Evolutionary conservation across 2,329 filamentous ascomycete species (phyloP), one percentile per base, ranked within the genome.

Genomic region (Colletotrichum euphorbiae): DNA sequence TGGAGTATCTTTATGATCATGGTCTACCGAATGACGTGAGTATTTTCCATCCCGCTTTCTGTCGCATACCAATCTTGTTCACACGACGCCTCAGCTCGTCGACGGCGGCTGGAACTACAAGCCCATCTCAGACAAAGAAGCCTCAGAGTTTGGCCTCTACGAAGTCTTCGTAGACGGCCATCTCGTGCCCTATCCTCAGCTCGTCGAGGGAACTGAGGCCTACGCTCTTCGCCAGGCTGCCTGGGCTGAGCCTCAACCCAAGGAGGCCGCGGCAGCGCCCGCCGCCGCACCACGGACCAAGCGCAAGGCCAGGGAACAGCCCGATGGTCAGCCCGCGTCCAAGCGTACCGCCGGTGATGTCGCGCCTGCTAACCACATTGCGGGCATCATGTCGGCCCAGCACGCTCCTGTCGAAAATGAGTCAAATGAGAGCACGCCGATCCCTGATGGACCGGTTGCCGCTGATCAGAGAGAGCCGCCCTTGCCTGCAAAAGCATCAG

Each of bases 21-120:
- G 75, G 77, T 13, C 77, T 86, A 15, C 83, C 85, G 1, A 75
- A 82, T 15, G 83, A 86, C 75, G 85, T 86, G 76, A 82, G 85
- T 80, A 62, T 57, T 24, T 59, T 24, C 7, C 17, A 52, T 55
- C 15, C 28, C 15, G 46, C 15, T 13, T 40, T 65, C 21, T 50
- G 64, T 43, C 24, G 69, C 71, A 62, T 63, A 68, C 58, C 56
- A 52, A 62, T 33, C 51, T 55, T 62, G 62, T 58, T 76, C 70
- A 67, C 70, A 45, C 62, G n/a, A 69, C 21, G 74, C 59, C 60
- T 65, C 38, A 82, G 81, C 72, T 81, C 36, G 74, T 75, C 59
- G 83, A 84, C 74, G 78, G 81, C 38, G 78, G 81, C 54, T 84
- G 82, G 72, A 75, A 80, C 71, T 84, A 80, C 73, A 82, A 80